Percentiles rank a stretch among this genome's conserved stretches.
Conservation (phyloP, 2,329 filamentous ascomycete species). For the Arthrobotrys entomopaga region DNA sequence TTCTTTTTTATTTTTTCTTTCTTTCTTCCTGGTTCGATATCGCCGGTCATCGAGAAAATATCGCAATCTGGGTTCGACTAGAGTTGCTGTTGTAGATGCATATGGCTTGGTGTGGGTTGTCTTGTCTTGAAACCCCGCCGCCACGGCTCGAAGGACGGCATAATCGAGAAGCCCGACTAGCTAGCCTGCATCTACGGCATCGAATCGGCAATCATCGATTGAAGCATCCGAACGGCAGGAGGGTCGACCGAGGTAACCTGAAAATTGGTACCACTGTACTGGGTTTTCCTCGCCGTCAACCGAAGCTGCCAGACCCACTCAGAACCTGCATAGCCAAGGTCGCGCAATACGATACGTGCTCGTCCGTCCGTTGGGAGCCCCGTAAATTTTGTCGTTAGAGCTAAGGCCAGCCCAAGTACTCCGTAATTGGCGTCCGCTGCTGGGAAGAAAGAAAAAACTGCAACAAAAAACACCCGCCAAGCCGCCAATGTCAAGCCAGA, state of each 20-base stretch:
- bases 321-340: constrained; percentile 12
- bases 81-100: constrained; percentile 26
- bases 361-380: not conserved
- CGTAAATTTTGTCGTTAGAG: no score
- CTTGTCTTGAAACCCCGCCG: constrained; percentile 39
- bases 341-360: not conserved
- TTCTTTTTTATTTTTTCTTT: constrained; percentile 13
- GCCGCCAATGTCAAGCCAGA: constrained; percentile 36
- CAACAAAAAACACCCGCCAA: constrained; percentile 49
- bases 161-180: constrained; percentile 8
- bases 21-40: not conserved
- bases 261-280: not conserved
- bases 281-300: not conserved
- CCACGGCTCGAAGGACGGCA: constrained; percentile 1
- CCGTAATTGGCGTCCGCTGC: constrained; percentile 26
- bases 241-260: not conserved
- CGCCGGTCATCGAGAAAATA: constrained; percentile 13
- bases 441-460: constrained; percentile 19
- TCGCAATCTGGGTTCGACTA: constrained; percentile 14
- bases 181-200: not conserved
- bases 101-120: constrained; percentile 29
- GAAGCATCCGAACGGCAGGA: no score
- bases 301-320: constrained; percentile 1
- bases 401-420: not conserved
- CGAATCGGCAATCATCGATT: constrained; percentile 30